A percentile compares a stretch with the other conserved stretches of the same genome.
phyloP scores from a whole-genome alignment of 2,329 filamentous ascomycete genomes.

The Xylaria arbuscula region DNA sequence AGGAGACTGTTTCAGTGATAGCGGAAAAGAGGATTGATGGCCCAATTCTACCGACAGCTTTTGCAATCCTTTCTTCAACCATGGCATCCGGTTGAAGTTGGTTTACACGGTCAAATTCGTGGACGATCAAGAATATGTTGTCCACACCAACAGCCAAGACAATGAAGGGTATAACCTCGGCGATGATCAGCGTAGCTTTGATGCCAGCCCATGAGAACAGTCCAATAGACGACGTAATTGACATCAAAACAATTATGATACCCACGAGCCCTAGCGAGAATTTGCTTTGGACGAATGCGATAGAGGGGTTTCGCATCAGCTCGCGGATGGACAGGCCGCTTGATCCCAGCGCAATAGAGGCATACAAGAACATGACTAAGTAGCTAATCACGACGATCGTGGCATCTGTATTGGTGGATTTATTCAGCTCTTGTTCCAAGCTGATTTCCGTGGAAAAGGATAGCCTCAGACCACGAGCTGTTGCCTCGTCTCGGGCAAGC shows the following conservation, averaged over 20 bases:
- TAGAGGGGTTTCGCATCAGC: constrained; percentile 82
- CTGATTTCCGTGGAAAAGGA: constrained; percentile 97
- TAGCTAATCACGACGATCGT: constrained; percentile 98
- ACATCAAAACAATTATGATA: constrained; percentile 97
- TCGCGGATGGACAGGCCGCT: constrained; percentile 82
- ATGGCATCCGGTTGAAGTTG: constrained; percentile 88
- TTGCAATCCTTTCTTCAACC: constrained; percentile 86
- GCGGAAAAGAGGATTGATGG: constrained; percentile 96
- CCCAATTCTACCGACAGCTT: constrained; percentile 93
- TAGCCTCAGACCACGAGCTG: constrained; percentile 79
- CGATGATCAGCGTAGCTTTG: constrained; percentile 96
- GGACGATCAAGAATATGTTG: constrained; percentile 98
- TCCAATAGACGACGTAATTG: constrained; percentile 93
- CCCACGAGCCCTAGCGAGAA: constrained; percentile 95
- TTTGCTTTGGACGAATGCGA: constrained; percentile 92
- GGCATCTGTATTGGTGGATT: constrained; percentile 97
- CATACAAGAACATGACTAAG: constrained; percentile 98
- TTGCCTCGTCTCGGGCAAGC: constrained; percentile 83
- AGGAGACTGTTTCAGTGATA: constrained; percentile 93
- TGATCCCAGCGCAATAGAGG: constrained; percentile 90
- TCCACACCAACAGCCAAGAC: constrained; percentile 96
- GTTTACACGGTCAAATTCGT: constrained; percentile 97
- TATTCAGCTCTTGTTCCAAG: constrained; percentile 94
- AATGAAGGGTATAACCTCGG: constrained; percentile 97
- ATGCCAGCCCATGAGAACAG: constrained; percentile 92